phyloP scores from a whole-genome alignment of 805 yeast species.

The Spathaspora passalidarum region DNA sequence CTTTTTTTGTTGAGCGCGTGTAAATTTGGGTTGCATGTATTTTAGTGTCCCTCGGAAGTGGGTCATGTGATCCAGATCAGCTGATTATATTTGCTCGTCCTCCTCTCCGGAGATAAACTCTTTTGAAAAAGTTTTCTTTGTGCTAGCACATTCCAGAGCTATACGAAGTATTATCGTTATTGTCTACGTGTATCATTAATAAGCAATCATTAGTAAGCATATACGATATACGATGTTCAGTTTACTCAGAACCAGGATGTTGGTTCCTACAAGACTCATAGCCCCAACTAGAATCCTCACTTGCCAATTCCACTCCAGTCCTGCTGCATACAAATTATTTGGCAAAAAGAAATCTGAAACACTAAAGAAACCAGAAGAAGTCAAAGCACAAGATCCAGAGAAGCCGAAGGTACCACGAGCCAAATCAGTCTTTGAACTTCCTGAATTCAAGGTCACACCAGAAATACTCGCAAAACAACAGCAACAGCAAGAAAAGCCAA shows the following conservation, averaged over 20 bases:
- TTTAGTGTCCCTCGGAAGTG: not conserved
- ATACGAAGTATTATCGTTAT: not conserved
- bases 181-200: not conserved
- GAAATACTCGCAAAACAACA: not conserved
- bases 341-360: too few relatives aligned
- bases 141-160: not conserved
- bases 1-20: not conserved
- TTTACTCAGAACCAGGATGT: not conserved
- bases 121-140: not conserved
- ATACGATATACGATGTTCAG: not conserved
- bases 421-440: not conserved
- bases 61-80: not conserved
- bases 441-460: not conserved
- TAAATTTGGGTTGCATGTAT: not conserved
- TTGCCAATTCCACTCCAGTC: not conserved
- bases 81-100: not conserved
- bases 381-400: not conserved
- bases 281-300: not conserved
- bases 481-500: not conserved
- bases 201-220: not conserved
- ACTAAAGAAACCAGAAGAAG: not conserved
- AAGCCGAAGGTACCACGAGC: not conserved
- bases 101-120: not conserved
- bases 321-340: not conserved
- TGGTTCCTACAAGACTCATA: not conserved